Conservation (phyloP, 2,329 filamentous ascomycete species). For the Trichophyton schoenleinii region DNA sequence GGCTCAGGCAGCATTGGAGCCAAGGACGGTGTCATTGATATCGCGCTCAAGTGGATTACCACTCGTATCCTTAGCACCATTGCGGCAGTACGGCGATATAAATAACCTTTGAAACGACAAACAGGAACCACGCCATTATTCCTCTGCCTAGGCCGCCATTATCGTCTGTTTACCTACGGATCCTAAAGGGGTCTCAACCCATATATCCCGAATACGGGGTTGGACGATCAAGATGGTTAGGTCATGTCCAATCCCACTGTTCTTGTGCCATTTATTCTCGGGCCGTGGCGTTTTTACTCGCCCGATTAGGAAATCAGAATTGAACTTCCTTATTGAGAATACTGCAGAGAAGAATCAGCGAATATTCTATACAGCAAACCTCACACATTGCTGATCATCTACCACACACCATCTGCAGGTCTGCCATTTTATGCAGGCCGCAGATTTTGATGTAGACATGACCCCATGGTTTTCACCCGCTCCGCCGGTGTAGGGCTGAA, state of each 20-base stretch:
- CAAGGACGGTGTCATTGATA: neutral
- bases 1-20: constrained; percentile 5
- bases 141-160: neutral
- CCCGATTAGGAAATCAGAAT: neutral
- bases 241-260: neutral
- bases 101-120: neutral
- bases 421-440: neutral
- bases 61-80: neutral
- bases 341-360: neutral
- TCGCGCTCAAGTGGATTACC: neutral
- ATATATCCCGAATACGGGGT: neutral
- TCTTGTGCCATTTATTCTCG: neutral
- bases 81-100: neutral
- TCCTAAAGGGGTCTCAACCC: neutral
- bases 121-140: neutral
- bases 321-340: neutral
- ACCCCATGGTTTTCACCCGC: neutral
- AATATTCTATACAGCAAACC: neutral
- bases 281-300: neutral
- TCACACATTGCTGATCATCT: neutral
- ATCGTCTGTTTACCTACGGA: too few species aligned
- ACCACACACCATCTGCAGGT: neutral
- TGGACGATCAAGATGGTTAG: neutral
- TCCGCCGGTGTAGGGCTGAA: neutral
- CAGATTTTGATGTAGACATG: neutral